Evolutionary conservation across 208 protist species (phyloP).

Genomic region (Trypanosoma scelopori): DNA sequence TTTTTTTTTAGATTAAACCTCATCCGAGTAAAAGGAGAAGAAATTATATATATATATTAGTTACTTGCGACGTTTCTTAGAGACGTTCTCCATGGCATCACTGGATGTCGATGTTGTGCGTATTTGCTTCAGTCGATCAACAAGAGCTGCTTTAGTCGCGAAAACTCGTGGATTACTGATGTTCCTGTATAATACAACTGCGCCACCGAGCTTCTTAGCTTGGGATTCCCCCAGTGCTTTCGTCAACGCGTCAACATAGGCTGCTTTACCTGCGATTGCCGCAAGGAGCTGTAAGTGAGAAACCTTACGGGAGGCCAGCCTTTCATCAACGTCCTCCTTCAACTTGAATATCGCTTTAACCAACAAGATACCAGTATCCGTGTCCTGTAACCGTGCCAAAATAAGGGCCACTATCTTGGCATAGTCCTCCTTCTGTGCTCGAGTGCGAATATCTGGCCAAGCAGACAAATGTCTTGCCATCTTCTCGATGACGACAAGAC

Average conservation of each 20-base stretch:
- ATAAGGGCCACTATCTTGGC: conserved; percentile 47
- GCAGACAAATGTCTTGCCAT: conserved; percentile 35
- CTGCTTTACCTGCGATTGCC: conserved; percentile 39
- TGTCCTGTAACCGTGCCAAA: conserved; percentile 38
- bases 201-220: conserved; percentile 49
- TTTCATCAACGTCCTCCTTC: conserved; percentile 48
- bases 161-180: conserved; percentile 54
- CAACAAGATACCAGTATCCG: conserved; percentile 35
- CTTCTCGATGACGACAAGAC: conserved; percentile 29
- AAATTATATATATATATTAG: conserved; percentile 6
- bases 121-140: conserved; percentile 52
- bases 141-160: conserved; percentile 59
- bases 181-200: conserved; percentile 61
- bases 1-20: background rate
- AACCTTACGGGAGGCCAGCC: conserved; percentile 49
- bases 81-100: conserved; percentile 2
- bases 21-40: background rate
- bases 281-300: conserved; percentile 60
- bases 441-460: conserved; percentile 51
- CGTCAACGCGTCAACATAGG: conserved; percentile 40
- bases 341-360: conserved; percentile 37
- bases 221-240: conserved; percentile 43
- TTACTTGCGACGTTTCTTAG: conserved; percentile 27
- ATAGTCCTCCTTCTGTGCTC: conserved; percentile 43
- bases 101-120: conserved; percentile 4